These are phyloP conservation scores for Apiotrichum domesticum DNA, from an alignment of 1,284 basidiomycete genomes.

Conservation along the genomic window DNA sequence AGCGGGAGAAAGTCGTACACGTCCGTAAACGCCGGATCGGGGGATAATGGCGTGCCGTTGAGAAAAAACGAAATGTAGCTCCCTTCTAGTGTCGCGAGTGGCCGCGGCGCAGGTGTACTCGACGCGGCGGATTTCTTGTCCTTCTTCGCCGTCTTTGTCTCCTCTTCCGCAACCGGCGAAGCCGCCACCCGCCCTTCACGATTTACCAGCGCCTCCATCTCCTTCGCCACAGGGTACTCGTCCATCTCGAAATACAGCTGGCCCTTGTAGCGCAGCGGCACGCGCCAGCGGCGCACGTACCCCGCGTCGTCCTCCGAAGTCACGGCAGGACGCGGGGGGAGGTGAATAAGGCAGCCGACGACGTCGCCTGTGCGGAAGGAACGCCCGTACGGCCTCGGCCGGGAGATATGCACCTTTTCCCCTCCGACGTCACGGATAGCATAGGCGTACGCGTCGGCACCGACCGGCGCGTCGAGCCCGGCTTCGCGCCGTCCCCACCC, in stretches of 20 bases:
- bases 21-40: constrained; percentile 74
- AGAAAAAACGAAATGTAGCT: constrained; percentile 85
- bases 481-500: constrained; percentile 92
- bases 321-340: constrained; percentile 58
- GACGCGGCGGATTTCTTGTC: constrained; percentile 7
- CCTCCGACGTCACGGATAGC: constrained; percentile 85
- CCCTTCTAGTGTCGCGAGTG: constrained; percentile 61
- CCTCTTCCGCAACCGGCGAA: constrained; percentile 5
- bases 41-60: constrained; percentile 71
- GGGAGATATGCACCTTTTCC: constrained; percentile 79
- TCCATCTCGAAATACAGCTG: constrained; percentile 92
- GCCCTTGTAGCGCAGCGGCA: constrained; percentile 91
- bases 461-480: constrained; percentile 83
- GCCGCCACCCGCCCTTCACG: constrained; percentile 47
- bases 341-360: constrained; percentile 62
- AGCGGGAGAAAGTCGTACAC: constrained; percentile 87
- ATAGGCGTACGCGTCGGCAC: constrained; percentile 90
- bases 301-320: constrained; percentile 61
- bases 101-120: constrained; percentile 13
- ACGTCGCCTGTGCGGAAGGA: constrained; percentile 78
- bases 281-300: constrained; percentile 72
- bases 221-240: constrained; percentile 85
- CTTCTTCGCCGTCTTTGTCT: constrained; percentile 47
- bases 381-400: constrained; percentile 67
- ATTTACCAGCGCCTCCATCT: constrained; percentile 84